These are phyloP conservation scores for Bryum argenteum DNA, from an alignment of 225 moss, liverwort and hornwort species.

Conservation along the genomic window DNA sequence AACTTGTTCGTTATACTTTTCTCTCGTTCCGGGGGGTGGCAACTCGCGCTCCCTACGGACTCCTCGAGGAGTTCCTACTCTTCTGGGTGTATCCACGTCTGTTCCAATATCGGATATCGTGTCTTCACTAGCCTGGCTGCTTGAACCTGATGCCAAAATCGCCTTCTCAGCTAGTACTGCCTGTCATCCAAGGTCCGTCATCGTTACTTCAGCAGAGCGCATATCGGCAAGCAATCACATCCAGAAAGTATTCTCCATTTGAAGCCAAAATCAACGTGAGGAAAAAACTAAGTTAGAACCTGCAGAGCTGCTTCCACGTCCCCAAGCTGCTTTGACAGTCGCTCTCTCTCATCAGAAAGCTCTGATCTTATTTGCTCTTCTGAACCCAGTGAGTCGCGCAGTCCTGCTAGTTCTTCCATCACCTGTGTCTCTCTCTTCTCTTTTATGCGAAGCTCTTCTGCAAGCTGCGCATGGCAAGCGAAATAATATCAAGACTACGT, in stretches of 20 bases:
- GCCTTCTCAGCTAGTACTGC: slow-evolving; percentile 68
- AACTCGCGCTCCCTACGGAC: slow-evolving; percentile 77
- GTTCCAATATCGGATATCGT: slow-evolving; percentile 47
- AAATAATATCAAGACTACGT: slow-evolving; percentile 24
- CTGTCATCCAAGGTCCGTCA: slow-evolving; percentile 49
- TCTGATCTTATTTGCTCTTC: slow-evolving; percentile 83
- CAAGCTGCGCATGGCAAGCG: slow-evolving; percentile 60
- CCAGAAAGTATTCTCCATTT: slow-evolving; percentile 12
- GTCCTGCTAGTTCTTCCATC: slow-evolving; percentile 83
- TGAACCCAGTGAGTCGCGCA: slow-evolving; percentile 78
- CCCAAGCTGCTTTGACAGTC: slow-evolving; percentile 69
- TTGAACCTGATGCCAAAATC: slow-evolving; percentile 56
- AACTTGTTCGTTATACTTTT: slow-evolving; percentile 71
- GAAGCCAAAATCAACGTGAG: neutral
- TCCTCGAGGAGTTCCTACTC: slow-evolving; percentile 69
- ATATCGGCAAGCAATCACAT: slow-evolving; percentile 4
- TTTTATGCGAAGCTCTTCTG: slow-evolving; percentile 77
- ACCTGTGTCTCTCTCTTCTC: slow-evolving; percentile 91
- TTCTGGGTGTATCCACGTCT: slow-evolving; percentile 68
- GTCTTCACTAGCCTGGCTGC: slow-evolving; percentile 58
- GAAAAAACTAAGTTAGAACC: slow-evolving; percentile 24
- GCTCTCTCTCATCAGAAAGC: slow-evolving; percentile 85
- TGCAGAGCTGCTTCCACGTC: slow-evolving; percentile 71
- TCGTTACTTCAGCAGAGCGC: slow-evolving; percentile 26
- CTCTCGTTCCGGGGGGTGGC: slow-evolving; percentile 69